Evolutionary conservation across 2,329 filamentous ascomycete species (phyloP).

Genomic region (Bimuria novae-zelandiae): DNA sequence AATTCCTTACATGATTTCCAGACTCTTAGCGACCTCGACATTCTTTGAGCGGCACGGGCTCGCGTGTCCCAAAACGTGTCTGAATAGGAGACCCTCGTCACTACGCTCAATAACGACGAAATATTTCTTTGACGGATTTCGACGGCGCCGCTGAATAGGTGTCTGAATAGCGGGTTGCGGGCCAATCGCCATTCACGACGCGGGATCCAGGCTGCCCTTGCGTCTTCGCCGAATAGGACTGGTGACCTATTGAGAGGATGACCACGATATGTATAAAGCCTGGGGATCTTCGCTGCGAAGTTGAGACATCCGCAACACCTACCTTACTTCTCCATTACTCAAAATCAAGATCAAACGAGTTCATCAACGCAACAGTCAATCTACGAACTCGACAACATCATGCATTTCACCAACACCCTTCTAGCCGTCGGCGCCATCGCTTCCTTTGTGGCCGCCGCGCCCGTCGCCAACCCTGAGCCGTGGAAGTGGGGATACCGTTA

Average conservation of each 20-base stretch:
- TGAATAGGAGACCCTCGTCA: neutral
- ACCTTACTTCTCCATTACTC: no score
- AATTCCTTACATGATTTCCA: neutral
- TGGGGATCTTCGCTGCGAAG: neutral
- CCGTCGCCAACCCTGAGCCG: neutral
- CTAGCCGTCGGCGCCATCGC: neutral
- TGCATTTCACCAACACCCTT: neutral
- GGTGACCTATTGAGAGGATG: no score
- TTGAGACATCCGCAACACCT: neutral
- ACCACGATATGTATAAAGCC: neutral
- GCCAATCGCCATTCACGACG: neutral
- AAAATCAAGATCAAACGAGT: neutral
- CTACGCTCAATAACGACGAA: neutral
- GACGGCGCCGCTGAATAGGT: neutral
- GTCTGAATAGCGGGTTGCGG: neutral
- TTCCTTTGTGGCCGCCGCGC: neutral
- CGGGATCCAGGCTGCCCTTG: neutral
- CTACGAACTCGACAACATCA: neutral
- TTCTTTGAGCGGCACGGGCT: neutral
- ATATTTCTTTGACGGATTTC: neutral
- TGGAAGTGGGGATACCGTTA: neutral
- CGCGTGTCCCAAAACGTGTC: neutral
- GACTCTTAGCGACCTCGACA: neutral
- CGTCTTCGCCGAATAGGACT: no score
- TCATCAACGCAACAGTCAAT: neutral